phyloP scores from a whole-genome alignment of 495 filamentous ascomycete genomes.

The Xylaria venustula region DNA sequence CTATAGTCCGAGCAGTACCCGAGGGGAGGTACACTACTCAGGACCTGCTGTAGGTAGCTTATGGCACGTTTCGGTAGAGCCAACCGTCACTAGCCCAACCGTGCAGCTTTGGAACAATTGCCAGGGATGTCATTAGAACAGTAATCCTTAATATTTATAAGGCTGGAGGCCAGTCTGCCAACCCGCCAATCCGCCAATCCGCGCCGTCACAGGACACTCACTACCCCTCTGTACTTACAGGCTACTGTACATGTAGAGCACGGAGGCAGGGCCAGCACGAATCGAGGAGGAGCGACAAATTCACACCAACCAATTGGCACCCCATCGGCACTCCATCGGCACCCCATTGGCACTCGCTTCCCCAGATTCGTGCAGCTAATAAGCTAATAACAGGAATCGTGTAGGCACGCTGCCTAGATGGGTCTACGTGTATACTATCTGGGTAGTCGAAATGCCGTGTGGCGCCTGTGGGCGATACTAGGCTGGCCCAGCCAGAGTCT shows the following conservation, averaged over 20 bases:
- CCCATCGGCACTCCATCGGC: too few species aligned
- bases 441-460: background rate
- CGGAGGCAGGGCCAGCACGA: too few species aligned
- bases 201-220: too few species aligned
- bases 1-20: too few species aligned
- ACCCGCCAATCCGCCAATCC: too few species aligned
- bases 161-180: background rate
- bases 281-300: background rate
- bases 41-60: background rate
- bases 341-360: background rate
- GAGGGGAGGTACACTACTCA: too few species aligned
- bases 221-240: too few species aligned
- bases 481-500: background rate
- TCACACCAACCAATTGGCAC: too few species aligned
- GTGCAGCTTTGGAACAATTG: background rate
- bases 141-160: conserved; percentile 9
- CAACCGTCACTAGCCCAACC: background rate
- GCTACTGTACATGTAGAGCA: too few species aligned
- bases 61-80: background rate
- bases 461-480: background rate
- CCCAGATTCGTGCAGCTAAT: background rate
- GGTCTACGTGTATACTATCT: background rate
- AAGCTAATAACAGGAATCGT: background rate
- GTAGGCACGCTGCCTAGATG: background rate
- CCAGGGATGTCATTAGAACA: background rate